Conservation (phyloP, 2,329 filamentous ascomycete genomes). For the Pseudogymnoascus verrucosus region DNA sequence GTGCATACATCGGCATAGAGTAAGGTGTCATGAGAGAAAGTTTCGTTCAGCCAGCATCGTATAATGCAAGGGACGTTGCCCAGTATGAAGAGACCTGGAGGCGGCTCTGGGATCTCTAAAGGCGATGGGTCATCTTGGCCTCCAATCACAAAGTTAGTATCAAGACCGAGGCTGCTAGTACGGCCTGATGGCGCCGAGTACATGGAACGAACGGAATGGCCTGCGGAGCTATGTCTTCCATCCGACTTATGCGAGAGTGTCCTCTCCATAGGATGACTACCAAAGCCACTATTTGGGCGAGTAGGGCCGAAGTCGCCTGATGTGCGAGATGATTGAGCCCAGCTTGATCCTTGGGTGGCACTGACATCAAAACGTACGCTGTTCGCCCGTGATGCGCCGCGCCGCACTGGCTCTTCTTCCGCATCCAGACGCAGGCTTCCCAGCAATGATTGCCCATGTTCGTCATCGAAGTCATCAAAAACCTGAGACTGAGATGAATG, state of each 20-base stretch:
- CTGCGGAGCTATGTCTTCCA: constrained; percentile 87
- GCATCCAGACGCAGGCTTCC: constrained; percentile 76
- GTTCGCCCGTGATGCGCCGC: constrained; percentile 87
- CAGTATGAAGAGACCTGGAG: constrained; percentile 75
- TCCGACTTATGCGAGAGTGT: constrained; percentile 93
- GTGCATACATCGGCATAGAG: constrained; percentile 90
- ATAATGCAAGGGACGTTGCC: constrained; percentile 90
- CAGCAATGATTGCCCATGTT: constrained; percentile 71
- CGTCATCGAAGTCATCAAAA: constrained; percentile 80
- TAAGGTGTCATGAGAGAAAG: constrained; percentile 82
- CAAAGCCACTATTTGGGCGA: constrained; percentile 71
- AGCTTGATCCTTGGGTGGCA: constrained; percentile 78
- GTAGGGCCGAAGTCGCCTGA: constrained; percentile 74
- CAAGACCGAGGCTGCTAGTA: constrained; percentile 80
- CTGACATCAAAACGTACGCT: constrained; percentile 97
- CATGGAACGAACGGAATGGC: constrained; percentile 62
- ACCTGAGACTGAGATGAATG: constrained; percentile 74
- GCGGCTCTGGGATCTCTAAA: constrained; percentile 63
- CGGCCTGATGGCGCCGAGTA: constrained; percentile 70
- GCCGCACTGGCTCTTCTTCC: constrained; percentile 76
- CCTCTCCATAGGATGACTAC: constrained; percentile 74
- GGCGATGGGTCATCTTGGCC: constrained; percentile 61
- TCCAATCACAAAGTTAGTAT: constrained; percentile 59
- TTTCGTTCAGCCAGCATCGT: constrained; percentile 85
- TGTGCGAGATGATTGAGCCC: constrained; percentile 73